Conservation (phyloP, 768 basidiomycete species). For the Mrakia hoshinonis region DNA sequence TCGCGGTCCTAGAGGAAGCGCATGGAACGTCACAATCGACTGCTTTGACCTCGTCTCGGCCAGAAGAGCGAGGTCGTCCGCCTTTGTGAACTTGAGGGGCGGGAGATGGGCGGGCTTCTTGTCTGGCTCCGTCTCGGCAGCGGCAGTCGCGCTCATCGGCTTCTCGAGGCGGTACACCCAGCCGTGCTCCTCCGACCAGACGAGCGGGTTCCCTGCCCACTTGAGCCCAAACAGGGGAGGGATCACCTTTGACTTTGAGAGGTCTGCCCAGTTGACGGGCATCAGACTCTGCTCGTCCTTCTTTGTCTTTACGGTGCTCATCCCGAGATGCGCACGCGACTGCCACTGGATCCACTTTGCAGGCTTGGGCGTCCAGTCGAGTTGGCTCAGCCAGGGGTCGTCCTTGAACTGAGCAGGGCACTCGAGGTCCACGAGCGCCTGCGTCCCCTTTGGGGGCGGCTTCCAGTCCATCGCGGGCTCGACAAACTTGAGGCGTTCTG, state of each 20-base stretch:
- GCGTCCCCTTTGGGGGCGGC: conserved; percentile 31
- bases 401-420: conserved; percentile 40
- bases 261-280: conserved; percentile 14
- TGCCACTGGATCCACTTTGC: conserved; percentile 30
- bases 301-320: neutral
- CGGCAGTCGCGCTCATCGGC: neutral
- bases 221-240: conserved; percentile 61
- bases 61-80: conserved; percentile 31
- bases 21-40: conserved; percentile 1
- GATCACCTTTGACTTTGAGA: conserved; percentile 45
- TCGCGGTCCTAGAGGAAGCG: neutral
- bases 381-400: conserved; percentile 76
- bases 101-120: neutral
- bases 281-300: conserved; percentile 8
- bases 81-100: conserved; percentile 30
- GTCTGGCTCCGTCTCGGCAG: neutral
- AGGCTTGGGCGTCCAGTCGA: conserved; percentile 88
- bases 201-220: conserved; percentile 56
- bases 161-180: conserved; percentile 47
- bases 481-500: conserved; percentile 45
- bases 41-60: neutral
- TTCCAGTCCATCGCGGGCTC: conserved; percentile 37
- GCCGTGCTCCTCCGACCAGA: conserved; percentile 49
- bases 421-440: conserved; percentile 45
- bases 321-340: neutral